A percentile compares a stretch with the other conserved stretches of the same genome.
These are phyloP conservation scores for Salix viminalis DNA, from an alignment of 345 rosid genomes.

Conservation along the genomic window DNA sequence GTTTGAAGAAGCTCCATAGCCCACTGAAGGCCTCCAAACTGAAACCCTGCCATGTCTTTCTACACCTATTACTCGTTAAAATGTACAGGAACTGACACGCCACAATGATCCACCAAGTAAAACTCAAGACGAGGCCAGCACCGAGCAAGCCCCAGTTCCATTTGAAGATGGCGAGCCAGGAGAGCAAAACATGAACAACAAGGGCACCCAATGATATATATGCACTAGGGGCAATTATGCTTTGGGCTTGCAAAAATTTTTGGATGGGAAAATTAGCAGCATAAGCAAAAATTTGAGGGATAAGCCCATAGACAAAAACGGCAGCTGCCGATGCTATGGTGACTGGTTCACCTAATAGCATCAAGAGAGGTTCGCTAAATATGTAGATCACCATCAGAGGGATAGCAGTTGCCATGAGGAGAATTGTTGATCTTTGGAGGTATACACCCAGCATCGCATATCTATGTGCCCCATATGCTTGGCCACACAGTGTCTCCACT, in stretches of 20 bases:
- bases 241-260: constrained; percentile 25
- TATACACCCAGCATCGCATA: constrained; percentile 64
- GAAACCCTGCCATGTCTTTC: constrained; percentile 22
- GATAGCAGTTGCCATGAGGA: constrained; percentile 44
- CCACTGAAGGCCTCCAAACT: constrained; percentile 17
- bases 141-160: constrained; percentile 22
- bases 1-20: constrained; percentile 16
- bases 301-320: constrained; percentile 28
- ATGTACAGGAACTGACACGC: constrained; percentile 19
- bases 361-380: constrained; percentile 47
- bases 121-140: constrained; percentile 20
- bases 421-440: constrained; percentile 61
- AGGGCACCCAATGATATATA: constrained; percentile 17
- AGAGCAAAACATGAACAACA: constrained; percentile 8
- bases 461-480: constrained; percentile 69
- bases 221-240: constrained; percentile 24
- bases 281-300: constrained; percentile 29
- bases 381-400: constrained; percentile 47
- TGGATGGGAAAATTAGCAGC: constrained; percentile 58
- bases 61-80: constrained; percentile 2
- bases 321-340: constrained; percentile 57
- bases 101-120: constrained; percentile 24
- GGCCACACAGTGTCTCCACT: constrained; percentile 75
- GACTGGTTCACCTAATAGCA: constrained; percentile 49
- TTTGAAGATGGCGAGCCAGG: constrained; percentile 19